These are phyloP conservation scores for Cryphonectria japonica DNA, from an alignment of 2,329 filamentous ascomycete species.

Conservation along the genomic window DNA sequence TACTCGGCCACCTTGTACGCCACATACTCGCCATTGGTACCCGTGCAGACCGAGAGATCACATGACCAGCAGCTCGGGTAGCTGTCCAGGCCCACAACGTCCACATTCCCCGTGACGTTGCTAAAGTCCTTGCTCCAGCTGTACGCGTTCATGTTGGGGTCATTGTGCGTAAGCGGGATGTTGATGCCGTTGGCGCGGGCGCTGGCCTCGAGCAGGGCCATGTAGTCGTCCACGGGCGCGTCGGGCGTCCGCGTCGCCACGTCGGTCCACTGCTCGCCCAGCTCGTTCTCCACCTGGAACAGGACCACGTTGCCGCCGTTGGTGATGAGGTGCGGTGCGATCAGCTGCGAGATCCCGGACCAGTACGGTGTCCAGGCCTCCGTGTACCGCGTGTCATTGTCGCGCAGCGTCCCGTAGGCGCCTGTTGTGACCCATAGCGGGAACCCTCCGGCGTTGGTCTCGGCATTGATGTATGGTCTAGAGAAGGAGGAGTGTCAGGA, in stretches of 20 bases:
- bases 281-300: conserved; percentile 63
- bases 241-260: conserved; percentile 51
- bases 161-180: conserved; percentile 61
- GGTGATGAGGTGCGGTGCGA: conserved; percentile 58
- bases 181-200: conserved; percentile 61
- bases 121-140: conserved; percentile 66
- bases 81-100: conserved; percentile 56
- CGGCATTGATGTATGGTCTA: conserved; percentile 64
- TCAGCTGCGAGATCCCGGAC: conserved; percentile 51
- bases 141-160: conserved; percentile 61
- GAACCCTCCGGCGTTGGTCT: conserved; percentile 64
- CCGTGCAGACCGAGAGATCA: conserved; percentile 62
- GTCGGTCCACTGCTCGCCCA: conserved; percentile 48
- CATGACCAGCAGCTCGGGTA: conserved; percentile 66
- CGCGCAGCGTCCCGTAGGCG: conserved; percentile 55
- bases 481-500: not conserved
- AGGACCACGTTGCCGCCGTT: conserved; percentile 60
- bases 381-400: conserved; percentile 57
- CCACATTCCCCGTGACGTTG: conserved; percentile 58
- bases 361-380: conserved; percentile 59
- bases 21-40: conserved; percentile 62
- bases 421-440: conserved; percentile 66
- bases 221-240: conserved; percentile 54
- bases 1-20: conserved; percentile 46
- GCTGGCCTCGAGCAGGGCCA: conserved; percentile 58